phyloP scores from a whole-genome alignment of 805 yeast genomes.

The Yarrowia alimentaria region DNA sequence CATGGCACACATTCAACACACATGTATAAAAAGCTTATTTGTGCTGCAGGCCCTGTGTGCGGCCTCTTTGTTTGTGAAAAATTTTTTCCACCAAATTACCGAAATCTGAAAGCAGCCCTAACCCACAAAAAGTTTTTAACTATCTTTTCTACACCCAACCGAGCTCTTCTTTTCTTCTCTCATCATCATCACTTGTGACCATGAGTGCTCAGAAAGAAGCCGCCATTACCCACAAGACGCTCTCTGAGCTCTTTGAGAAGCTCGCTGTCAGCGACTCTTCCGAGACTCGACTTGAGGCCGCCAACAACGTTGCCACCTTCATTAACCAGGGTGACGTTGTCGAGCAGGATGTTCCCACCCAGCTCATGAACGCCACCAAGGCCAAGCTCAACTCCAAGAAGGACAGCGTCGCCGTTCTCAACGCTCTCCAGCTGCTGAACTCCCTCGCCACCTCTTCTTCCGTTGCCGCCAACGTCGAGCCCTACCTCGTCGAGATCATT shows the following conservation, averaged over 20 bases:
- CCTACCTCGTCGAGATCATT: conserved; percentile 79
- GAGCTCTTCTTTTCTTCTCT: conserved; percentile 12
- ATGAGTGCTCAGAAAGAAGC: conserved; percentile 29
- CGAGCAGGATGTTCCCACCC: conserved; percentile 96
- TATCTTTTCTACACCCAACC: conserved; percentile 5
- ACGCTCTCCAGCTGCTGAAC: conserved; percentile 78
- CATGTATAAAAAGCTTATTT: neutral
- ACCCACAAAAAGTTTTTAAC: conserved; percentile 24
- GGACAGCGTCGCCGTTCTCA: conserved; percentile 58
- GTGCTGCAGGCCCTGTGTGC: neutral
- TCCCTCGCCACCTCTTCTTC: conserved; percentile 76
- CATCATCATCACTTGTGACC: conserved; percentile 26
- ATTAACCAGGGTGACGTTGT: conserved; percentile 87
- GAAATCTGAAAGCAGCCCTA: neutral
- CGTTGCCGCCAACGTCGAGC: conserved; percentile 92
- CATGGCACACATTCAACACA: conserved; percentile 21
- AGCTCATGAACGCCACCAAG: conserved; percentile 75
- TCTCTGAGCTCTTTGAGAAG: conserved; percentile 81
- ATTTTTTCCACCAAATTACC: conserved; percentile 6
- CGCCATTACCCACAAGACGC: conserved; percentile 28
- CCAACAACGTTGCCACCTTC: conserved; percentile 86
- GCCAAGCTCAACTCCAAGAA: conserved; percentile 80
- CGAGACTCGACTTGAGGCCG: conserved; percentile 81
- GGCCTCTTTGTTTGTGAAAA: conserved; percentile 25
- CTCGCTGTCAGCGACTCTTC: conserved; percentile 76